phyloP scores from a whole-genome alignment of 1,139 yeast species.

The Geotrichum bryndzae region DNA sequence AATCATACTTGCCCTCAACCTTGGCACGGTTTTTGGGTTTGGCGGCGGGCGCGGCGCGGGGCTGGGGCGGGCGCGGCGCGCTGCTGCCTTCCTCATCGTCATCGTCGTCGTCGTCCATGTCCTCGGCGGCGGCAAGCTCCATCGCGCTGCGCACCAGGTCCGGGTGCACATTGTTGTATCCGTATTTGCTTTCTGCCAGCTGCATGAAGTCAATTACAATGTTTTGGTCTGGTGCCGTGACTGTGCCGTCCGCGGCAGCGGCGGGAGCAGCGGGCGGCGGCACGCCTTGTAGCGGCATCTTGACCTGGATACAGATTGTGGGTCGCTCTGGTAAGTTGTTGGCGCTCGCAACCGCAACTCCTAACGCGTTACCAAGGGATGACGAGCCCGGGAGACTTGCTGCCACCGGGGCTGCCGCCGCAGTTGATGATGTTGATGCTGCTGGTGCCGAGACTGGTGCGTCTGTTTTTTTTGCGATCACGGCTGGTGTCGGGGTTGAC shows the following conservation, averaged over 20 bases:
- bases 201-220: slow-evolving; percentile 73
- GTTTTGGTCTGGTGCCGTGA: slow-evolving; percentile 21
- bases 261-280: slow-evolving; percentile 1
- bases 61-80: slow-evolving; percentile 25
- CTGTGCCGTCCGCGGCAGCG: neutral
- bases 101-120: slow-evolving; percentile 55
- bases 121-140: slow-evolving; percentile 58
- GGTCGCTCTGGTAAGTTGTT: slow-evolving; percentile 5
- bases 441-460: neutral
- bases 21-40: slow-evolving; percentile 30
- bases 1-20: slow-evolving; percentile 72
- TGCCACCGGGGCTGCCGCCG: neutral
- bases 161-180: slow-evolving; percentile 69
- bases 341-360: slow-evolving; percentile 10
- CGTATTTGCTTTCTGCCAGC: slow-evolving; percentile 81
- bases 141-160: slow-evolving; percentile 53
- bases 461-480: neutral
- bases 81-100: slow-evolving; percentile 52
- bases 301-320: slow-evolving; percentile 8
- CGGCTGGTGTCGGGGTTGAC: neutral
- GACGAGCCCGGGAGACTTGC: slow-evolving; percentile 4
- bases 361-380: slow-evolving; percentile 10
- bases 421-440: neutral
- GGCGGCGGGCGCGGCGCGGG: slow-evolving; percentile 5
- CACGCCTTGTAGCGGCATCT: slow-evolving; percentile 16